These are phyloP conservation scores for Starmerella vaccinii DNA, from an alignment of 805 yeast species.

Conservation along the genomic window DNA sequence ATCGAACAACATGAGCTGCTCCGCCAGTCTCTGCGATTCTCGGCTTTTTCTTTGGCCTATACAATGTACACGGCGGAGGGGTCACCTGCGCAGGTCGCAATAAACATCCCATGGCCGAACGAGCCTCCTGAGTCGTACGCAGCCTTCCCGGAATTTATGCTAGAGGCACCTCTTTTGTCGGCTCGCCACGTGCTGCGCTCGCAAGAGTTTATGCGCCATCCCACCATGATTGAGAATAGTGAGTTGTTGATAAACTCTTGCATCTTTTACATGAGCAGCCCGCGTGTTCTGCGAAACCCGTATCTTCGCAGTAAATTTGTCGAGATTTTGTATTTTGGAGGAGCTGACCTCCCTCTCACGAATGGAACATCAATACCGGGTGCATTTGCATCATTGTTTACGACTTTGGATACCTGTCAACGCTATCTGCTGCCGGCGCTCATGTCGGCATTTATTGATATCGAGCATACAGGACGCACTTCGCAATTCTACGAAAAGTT, in stretches of 20 bases:
- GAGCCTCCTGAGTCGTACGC: constrained; percentile 63
- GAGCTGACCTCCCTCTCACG: constrained; percentile 40
- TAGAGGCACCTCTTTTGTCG: constrained; percentile 73
- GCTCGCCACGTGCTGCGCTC: constrained; percentile 41
- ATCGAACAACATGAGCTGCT: constrained; percentile 50
- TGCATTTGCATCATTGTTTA: constrained; percentile 56
- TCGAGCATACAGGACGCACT: constrained; percentile 91
- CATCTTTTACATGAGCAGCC: constrained; percentile 63
- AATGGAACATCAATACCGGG: constrained; percentile 38
- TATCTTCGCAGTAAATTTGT: constrained; percentile 79
- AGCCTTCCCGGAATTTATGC: constrained; percentile 71
- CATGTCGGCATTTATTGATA: constrained; percentile 83
- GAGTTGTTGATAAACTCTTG: constrained; percentile 55
- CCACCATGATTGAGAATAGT: constrained; percentile 19
- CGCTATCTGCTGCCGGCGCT: constrained; percentile 69
- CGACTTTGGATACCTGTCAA: constrained; percentile 49
- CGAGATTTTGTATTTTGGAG: constrained; percentile 68
- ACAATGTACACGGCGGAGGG: constrained; percentile 37
- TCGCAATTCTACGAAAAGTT: constrained; percentile 95
- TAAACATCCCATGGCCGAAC: constrained; percentile 28
- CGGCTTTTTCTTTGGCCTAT: constrained; percentile 65
- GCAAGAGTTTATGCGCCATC: constrained; percentile 11
- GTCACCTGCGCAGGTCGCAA: constrained; percentile 26
- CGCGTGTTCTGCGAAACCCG: constrained; percentile 65
- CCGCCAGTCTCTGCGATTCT: constrained; percentile 60